A percentile compares a stretch with the other conserved stretches of the same genome.
These are phyloP conservation scores for Comarum palustre DNA, from an alignment of 306 rosid species.

Conservation along the genomic window DNA sequence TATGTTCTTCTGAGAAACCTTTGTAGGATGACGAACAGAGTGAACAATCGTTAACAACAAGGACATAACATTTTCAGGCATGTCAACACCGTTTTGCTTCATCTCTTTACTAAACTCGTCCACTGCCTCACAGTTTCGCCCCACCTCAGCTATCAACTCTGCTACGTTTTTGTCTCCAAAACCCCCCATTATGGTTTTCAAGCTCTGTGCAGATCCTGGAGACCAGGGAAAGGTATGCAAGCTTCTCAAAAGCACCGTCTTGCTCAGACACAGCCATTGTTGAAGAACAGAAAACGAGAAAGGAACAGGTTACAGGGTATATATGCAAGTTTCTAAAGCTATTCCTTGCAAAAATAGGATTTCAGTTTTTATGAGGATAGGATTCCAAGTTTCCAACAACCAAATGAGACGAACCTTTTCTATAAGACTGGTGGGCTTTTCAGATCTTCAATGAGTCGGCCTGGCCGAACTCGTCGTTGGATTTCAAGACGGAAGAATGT, in stretches of 20 bases:
- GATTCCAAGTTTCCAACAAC: not conserved
- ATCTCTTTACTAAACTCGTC: constrained; percentile 57
- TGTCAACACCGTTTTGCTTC: constrained; percentile 65
- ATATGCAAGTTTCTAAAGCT: not conserved
- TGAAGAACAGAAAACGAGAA: not conserved
- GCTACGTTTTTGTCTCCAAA: constrained; percentile 66
- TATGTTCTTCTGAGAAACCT: not conserved
- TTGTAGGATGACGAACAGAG: constrained; percentile 67
- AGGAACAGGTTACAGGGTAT: not conserved
- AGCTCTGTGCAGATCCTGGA: constrained; percentile 77
- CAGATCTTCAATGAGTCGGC: not conserved
- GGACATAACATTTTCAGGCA: constrained; percentile 71
- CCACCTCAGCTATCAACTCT: constrained; percentile 71
- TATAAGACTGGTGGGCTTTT: not conserved
- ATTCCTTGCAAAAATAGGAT: not conserved
- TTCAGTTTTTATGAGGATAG: not conserved
- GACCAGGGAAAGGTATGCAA: constrained; percentile 69
- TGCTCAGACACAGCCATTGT: constrained; percentile 35
- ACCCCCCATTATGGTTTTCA: constrained; percentile 73
- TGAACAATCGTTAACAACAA: constrained; percentile 59
- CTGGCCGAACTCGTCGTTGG: not conserved
- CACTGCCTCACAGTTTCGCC: constrained; percentile 46
- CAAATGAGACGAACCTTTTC: not conserved
- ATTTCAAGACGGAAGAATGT: not conserved
- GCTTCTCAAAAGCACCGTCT: constrained; percentile 54